Evolutionary conservation across 2,329 filamentous ascomycete genomes (phyloP).

Genomic region (Aureobasidium sp.): DNA sequence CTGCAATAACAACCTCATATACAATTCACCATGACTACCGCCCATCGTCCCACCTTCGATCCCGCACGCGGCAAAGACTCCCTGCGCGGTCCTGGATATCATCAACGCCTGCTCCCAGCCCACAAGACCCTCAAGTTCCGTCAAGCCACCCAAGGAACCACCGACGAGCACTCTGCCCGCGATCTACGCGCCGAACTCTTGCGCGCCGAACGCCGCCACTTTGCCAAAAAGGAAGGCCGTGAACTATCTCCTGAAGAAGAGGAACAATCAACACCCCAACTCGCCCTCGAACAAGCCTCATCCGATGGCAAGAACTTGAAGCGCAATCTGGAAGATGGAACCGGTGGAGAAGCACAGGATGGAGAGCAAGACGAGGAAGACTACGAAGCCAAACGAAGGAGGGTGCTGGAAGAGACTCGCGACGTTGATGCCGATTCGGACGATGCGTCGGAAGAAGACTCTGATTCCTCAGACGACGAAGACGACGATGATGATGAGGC

Average conservation of each 20-base stretch:
- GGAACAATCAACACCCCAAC: constrained; percentile 14
- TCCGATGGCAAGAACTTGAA: constrained; percentile 45
- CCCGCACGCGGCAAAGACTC: constrained; percentile 93
- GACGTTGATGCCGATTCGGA: constrained; percentile 75
- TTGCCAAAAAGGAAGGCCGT: constrained; percentile 71
- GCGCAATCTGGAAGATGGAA: constrained; percentile 52
- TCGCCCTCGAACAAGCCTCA: constrained; percentile 43
- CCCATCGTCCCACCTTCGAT: constrained; percentile 88
- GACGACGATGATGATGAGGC: constrained; percentile 76
- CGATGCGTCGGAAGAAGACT: constrained; percentile 39
- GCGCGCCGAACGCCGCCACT: constrained; percentile 79
- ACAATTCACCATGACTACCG: constrained; percentile 42
- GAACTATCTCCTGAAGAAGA: constrained; percentile 33
- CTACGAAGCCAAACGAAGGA: constrained; percentile 71
- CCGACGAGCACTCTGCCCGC: constrained; percentile 60
- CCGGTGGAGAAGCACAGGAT: constrained; percentile 34
- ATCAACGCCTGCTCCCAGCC: constrained; percentile 89
- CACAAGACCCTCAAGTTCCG: constrained; percentile 89
- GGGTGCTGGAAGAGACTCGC: constrained; percentile 78
- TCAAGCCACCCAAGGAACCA: constrained; percentile 83
- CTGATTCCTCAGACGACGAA: constrained; percentile 58
- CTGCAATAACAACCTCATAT: not conserved
- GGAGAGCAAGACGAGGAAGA: constrained; percentile 50
- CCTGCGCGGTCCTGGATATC: constrained; percentile 85
- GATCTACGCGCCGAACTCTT: constrained; percentile 88